Evolutionary conservation across 805 yeast genomes (phyloP), one percentile per base, ranked within the genome.

Genomic region (Clavispora santaluciae): DNA sequence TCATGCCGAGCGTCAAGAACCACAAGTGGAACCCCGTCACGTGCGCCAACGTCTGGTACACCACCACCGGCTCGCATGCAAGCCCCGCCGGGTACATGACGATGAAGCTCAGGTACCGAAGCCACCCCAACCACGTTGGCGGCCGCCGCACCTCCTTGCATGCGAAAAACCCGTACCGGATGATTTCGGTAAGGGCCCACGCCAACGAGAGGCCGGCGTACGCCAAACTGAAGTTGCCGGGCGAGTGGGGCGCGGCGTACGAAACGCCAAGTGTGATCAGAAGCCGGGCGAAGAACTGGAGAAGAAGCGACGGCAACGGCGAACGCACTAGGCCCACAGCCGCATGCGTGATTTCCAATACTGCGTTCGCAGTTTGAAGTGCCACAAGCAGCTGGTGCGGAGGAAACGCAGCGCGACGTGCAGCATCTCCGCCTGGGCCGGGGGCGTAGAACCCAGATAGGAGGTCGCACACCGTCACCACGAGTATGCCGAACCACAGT

Each of bases 11-110:
- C 1, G 55, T 40, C 12, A 55, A 38, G 36, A 61, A 62, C 24
- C 44, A 44, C 38, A 46, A 50, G 45, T 61, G 55, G 17, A 24
- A 23, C 8, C 51, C 49, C 12, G 36, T 16, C 4, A 48, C 55
- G 2, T 30, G n/a, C 16, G 36, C 48, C 16, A 61, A 42, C 17
- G 63, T 51, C 35, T 45, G 18, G 44, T 56, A 62, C 35, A 63
- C 63, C 22, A 57, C 59, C 35, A 40, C 37, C 21, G 55, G 54
- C 48, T 62, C 67, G 18, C 58, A 41, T 10, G 55, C 6, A 13
- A 63, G 49, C 1, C 67, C 69, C 38, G 56, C 25, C 1, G 68
- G 68, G 38, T 64, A 64, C 30, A 64, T 45, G 15, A 61, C 48
- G 12, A 59, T 35, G 36, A 61, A 63, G 1, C 58, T 47, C 23